A percentile compares a stretch with the other conserved stretches of the same genome.
These are phyloP conservation scores for Viola pubescens DNA, from an alignment of 441 rosid species.

Conservation along the genomic window DNA sequence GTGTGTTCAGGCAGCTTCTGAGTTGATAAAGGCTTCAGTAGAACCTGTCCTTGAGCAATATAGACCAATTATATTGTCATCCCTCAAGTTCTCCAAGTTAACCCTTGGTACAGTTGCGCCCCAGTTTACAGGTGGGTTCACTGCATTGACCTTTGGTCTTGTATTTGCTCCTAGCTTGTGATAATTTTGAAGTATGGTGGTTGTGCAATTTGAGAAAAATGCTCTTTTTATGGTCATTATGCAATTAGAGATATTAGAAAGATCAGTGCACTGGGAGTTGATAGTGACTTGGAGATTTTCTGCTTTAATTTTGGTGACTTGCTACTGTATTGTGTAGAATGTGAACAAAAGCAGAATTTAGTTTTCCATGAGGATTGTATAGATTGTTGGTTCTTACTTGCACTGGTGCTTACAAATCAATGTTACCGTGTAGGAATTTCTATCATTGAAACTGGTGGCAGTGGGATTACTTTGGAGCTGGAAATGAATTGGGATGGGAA, in stretches of 20 bases:
- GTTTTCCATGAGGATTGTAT: neutral
- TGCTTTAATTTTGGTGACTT: neutral
- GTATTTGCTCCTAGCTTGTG: no score
- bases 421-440: constrained; percentile 47
- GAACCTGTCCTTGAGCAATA: constrained; percentile 90
- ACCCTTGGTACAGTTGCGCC: constrained; percentile 95
- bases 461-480: constrained; percentile 77
- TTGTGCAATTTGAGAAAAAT: neutral
- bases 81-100: constrained; percentile 72
- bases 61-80: constrained; percentile 62
- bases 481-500: constrained; percentile 97
- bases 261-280: neutral
- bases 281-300: neutral
- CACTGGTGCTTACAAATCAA: constrained; percentile 7
- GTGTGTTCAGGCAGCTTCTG: constrained; percentile 75
- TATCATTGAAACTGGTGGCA: constrained; percentile 47
- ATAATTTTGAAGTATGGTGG: no score
- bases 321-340: neutral
- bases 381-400: neutral
- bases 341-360: neutral
- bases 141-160: no score
- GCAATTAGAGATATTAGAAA: neutral
- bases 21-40: constrained; percentile 55
- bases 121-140: constrained; percentile 73
- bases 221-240: neutral